A percentile compares a stretch with the other conserved stretches of the same genome.
Conservation (phyloP, 768 basidiomycete species). For the Leccinum rimulosum region DNA sequence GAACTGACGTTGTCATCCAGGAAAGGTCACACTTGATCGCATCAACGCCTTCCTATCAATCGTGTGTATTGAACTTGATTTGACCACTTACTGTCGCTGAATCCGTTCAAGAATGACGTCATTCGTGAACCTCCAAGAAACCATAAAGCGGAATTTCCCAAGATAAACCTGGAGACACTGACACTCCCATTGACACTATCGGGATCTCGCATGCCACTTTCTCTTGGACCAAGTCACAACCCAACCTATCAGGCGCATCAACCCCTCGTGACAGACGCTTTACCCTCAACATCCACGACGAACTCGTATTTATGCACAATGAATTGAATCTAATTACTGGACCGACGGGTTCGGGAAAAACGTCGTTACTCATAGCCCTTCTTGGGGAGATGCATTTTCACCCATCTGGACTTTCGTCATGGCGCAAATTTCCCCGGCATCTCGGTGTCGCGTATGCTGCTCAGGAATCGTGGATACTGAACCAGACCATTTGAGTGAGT, state of each 20-base stretch:
- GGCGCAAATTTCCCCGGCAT: constrained; percentile 64
- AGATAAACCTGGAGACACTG: neutral
- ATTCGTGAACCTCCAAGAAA: neutral
- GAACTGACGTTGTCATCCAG: constrained; percentile 14
- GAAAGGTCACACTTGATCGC: constrained; percentile 9
- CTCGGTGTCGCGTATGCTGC: constrained; percentile 75
- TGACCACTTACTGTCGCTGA: neutral
- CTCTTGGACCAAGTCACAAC: constrained; percentile 6
- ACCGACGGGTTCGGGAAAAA: constrained; percentile 61
- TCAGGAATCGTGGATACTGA: constrained; percentile 84
- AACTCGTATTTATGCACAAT: constrained; percentile 51
- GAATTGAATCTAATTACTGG: constrained; percentile 58
- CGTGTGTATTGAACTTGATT: neutral
- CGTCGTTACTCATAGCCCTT: constrained; percentile 62
- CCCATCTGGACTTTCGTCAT: constrained; percentile 49
- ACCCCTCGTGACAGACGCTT: constrained; percentile 37
- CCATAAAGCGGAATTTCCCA: neutral
- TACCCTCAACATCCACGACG: constrained; percentile 46
- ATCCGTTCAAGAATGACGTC: constrained; percentile 2
- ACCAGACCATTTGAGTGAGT: constrained; percentile 62
- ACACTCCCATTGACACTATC: neutral
- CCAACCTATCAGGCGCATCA: neutral
- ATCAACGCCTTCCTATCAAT: constrained; percentile 6
- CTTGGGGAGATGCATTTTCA: constrained; percentile 65
- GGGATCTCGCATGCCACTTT: constrained; percentile 8